These are phyloP conservation scores for Tagetes patula DNA, from an alignment of 129 eudicot genomes.

Conservation along the genomic window DNA sequence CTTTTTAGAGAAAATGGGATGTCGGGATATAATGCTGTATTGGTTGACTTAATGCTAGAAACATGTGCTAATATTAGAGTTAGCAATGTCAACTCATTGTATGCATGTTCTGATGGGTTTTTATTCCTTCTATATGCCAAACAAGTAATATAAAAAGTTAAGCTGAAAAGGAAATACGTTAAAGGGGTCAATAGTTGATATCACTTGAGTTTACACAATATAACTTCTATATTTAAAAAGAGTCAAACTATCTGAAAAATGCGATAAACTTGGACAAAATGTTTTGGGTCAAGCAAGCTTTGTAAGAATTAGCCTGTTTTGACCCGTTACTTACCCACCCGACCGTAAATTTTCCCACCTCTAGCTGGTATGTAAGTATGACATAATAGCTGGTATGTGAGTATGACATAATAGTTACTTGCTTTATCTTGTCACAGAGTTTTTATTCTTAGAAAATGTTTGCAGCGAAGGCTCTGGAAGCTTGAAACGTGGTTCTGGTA, in stretches of 20 bases:
- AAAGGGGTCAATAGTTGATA: not conserved
- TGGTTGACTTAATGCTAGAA: not conserved
- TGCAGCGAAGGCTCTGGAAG: slow-evolving; percentile 58
- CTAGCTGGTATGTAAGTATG: not conserved
- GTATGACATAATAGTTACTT: not conserved
- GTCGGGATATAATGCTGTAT: slow-evolving; percentile 2
- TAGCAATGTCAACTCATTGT: not conserved
- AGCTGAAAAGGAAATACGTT: not conserved
- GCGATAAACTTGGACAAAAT: not conserved
- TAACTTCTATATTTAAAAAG: not conserved
- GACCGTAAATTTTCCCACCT: not conserved
- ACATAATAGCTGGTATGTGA: not conserved
- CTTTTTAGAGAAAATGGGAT: not conserved
- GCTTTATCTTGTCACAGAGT: not conserved
- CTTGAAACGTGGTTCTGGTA: slow-evolving; percentile 32
- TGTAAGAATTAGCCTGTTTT: not conserved
- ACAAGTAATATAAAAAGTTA: not conserved
- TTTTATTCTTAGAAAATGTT: slow-evolving; percentile 15
- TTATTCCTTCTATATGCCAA: not conserved
- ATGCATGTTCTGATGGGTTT: not conserved
- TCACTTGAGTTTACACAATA: not conserved
- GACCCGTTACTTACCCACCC: not conserved
- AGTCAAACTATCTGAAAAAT: not conserved
- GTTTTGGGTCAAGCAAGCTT: not conserved
- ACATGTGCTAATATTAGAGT: slow-evolving; percentile 1